phyloP scores from a whole-genome alignment of 2,329 filamentous ascomycete species.

The Pseudocercospora fuligena region DNA sequence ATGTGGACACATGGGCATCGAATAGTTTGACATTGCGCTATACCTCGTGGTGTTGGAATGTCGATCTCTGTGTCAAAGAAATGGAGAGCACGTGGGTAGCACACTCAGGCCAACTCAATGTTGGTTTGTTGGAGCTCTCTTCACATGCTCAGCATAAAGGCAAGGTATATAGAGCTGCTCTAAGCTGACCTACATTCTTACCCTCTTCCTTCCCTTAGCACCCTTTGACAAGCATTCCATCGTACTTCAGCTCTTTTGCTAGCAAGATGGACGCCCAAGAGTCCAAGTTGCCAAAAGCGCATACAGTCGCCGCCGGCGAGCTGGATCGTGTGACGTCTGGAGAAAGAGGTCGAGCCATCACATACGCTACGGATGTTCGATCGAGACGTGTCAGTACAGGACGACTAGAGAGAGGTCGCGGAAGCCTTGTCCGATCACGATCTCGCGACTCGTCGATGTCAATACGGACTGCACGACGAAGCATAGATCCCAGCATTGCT shows the following conservation, averaged over 20 bases:
- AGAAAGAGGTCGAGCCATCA: conserved; percentile 28
- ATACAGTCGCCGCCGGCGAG: conserved; percentile 18
- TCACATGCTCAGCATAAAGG: conserved; percentile 17
- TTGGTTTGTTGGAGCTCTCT: conserved; percentile 8
- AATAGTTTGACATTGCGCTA: background rate
- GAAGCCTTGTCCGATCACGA: conserved; percentile 24
- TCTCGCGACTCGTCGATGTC: conserved; percentile 42
- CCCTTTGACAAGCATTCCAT: background rate
- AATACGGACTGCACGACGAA: conserved; percentile 42
- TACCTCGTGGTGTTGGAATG: background rate
- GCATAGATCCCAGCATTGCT: conserved; percentile 49
- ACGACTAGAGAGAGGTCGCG: conserved; percentile 19
- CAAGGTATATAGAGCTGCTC: conserved; percentile 17
- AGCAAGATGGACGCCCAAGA: conserved; percentile 15
- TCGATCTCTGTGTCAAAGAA: conserved; percentile 12
- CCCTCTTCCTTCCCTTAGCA: background rate
- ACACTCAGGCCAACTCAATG: conserved; percentile 14
- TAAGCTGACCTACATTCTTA: background rate
- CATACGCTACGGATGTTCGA: conserved; percentile 27
- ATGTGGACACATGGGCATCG: conserved; percentile 3
- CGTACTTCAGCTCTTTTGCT: background rate
- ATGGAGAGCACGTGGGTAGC: conserved; percentile 13
- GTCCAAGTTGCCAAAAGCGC: conserved; percentile 20
- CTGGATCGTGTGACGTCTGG: conserved; percentile 19
- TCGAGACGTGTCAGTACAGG: conserved; percentile 21